Evolutionary conservation across 768 basidiomycete species (phyloP).

Genomic region (Sporobolomyces phaffii): DNA sequence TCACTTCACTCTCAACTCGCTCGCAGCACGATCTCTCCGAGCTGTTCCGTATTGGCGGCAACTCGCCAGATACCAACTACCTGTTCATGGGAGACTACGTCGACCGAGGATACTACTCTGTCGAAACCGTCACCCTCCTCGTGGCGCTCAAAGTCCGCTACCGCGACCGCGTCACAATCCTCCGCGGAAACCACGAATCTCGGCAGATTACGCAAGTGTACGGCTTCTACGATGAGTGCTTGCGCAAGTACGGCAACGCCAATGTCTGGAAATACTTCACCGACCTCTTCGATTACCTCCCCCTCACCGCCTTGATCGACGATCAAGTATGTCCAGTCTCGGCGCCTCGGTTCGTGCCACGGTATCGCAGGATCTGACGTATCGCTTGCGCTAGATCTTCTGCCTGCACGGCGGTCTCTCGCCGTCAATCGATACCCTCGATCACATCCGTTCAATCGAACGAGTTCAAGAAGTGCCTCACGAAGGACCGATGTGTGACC

Average conservation of each 20-base stretch:
- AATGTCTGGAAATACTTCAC: conserved; percentile 99
- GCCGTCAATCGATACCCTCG: conserved; percentile 97
- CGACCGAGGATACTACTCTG: conserved; percentile 96
- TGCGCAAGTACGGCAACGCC: conserved; percentile 98
- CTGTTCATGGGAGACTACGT: conserved; percentile 99
- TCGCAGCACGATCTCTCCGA: conserved; percentile 95
- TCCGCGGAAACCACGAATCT: conserved; percentile 97
- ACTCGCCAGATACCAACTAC: conserved; percentile 98
- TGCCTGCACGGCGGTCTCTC: conserved; percentile 96
- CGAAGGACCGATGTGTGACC: conserved; percentile 99
- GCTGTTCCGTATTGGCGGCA: conserved; percentile 95
- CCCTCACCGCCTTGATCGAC: conserved; percentile 94
- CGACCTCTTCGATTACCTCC: conserved; percentile 95
- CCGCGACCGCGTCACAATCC: conserved; percentile 93
- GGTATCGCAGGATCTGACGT: background rate
- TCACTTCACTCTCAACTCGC: too few species aligned
- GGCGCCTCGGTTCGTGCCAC: conserved; percentile 6
- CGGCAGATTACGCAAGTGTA: conserved; percentile 99
- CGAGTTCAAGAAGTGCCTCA: conserved; percentile 99
- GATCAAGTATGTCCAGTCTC: conserved; percentile 77
- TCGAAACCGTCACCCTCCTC: conserved; percentile 95
- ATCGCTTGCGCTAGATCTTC: conserved; percentile 66
- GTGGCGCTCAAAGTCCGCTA: conserved; percentile 97
- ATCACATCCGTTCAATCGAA: conserved; percentile 97
- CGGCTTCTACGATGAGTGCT: conserved; percentile 98